These are phyloP conservation scores for Candida sonorensis DNA, from an alignment of 805 yeast genomes.

Conservation along the genomic window DNA sequence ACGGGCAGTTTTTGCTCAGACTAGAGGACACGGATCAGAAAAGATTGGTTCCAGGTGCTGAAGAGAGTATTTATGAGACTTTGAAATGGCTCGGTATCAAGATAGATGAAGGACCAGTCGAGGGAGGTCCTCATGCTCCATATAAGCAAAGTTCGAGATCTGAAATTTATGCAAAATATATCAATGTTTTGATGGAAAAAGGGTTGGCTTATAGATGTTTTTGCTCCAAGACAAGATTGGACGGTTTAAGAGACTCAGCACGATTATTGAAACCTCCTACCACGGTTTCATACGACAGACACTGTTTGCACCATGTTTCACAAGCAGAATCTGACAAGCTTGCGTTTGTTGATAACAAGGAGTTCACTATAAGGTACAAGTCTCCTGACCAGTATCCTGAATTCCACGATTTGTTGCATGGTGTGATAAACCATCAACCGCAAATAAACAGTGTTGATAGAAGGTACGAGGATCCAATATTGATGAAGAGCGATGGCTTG, in stretches of 20 bases:
- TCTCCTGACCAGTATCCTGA: conserved; percentile 66
- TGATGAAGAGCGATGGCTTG: conserved; percentile 86
- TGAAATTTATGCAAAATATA: conserved; percentile 56
- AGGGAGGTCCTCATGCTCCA: conserved; percentile 74
- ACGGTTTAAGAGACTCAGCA: conserved; percentile 64
- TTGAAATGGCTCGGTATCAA: conserved; percentile 69
- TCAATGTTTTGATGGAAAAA: conserved; percentile 44
- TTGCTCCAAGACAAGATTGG: conserved; percentile 76
- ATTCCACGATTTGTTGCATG: conserved; percentile 74
- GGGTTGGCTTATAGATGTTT: conserved; percentile 84
- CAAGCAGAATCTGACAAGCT: conserved; percentile 33
- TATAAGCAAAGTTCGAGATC: conserved; percentile 81
- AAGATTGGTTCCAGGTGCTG: conserved; percentile 77
- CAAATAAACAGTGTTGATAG: conserved; percentile 65
- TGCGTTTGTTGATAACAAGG: conserved; percentile 27
- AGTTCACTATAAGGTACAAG: conserved; percentile 63
- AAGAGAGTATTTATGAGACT: conserved; percentile 66
- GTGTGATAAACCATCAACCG: conserved; percentile 67
- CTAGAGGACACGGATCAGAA: conserved; percentile 91
- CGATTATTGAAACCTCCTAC: conserved; percentile 77
- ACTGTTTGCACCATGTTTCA: conserved; percentile 47
- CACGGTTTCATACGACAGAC: conserved; percentile 84
- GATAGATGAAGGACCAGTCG: conserved; percentile 82
- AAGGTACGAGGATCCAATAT: conserved; percentile 83
- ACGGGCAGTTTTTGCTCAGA: conserved; percentile 75